Evolutionary conservation across 441 rosid genomes (phyloP).

Genomic region (Mallotus japonicus): DNA sequence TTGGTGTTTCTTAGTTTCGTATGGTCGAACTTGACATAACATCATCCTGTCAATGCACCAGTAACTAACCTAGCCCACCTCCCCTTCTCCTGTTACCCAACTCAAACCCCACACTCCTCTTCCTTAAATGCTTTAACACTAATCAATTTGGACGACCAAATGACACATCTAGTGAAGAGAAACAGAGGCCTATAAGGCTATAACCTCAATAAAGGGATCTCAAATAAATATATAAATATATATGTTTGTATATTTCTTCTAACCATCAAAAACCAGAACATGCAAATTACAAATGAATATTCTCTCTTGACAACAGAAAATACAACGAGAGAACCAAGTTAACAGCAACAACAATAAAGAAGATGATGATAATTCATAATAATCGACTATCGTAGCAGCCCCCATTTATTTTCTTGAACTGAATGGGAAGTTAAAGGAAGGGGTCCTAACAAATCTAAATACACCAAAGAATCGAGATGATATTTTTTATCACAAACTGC

Average conservation of each 20-base stretch:
- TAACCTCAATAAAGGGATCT: background rate
- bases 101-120: background rate
- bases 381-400: constrained; percentile 17
- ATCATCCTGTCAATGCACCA: constrained; percentile 19
- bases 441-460: constrained; percentile 61
- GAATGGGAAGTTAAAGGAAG: constrained; percentile 35
- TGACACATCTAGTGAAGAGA: background rate
- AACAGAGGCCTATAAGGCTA: background rate
- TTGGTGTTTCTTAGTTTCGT: no score
- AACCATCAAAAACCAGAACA: constrained; percentile 20
- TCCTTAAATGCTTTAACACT: background rate
- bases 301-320: constrained; percentile 9
- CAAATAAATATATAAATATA: background rate
- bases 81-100: background rate
- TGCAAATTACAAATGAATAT: constrained; percentile 27
- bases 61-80: constrained; percentile 27
- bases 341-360: constrained; percentile 20
- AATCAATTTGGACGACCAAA: background rate
- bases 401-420: constrained; percentile 46
- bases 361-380: constrained; percentile 3
- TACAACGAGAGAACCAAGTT: constrained; percentile 17
- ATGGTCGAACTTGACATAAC: constrained; percentile 26
- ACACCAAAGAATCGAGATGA: constrained; percentile 73
- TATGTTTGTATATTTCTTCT: background rate
- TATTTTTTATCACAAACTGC: no score